phyloP scores from a whole-genome alignment of 2,329 filamentous ascomycete species.

The Claviceps digitariae region DNA sequence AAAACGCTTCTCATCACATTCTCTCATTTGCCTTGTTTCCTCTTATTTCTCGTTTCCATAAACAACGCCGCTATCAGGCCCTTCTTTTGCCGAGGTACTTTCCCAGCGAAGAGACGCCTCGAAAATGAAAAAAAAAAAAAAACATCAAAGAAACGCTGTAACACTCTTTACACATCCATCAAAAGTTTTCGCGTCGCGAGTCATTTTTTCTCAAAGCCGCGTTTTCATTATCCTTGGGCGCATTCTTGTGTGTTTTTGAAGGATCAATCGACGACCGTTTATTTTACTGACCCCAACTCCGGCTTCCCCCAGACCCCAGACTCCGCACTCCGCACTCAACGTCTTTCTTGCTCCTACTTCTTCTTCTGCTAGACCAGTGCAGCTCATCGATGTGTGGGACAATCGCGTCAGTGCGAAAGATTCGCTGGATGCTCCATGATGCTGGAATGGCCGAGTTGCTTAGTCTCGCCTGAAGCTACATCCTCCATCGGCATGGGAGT shows the following conservation, averaged over 20 bases:
- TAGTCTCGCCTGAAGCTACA: constrained; percentile 21
- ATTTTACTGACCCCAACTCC: not conserved
- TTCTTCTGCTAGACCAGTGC: not conserved
- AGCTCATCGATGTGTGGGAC: not conserved
- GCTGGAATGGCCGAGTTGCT: constrained; percentile 29
- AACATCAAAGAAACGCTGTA: not conserved
- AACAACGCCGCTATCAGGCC: too few relatives aligned
- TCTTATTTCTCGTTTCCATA: too few relatives aligned
- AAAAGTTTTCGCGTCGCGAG: not conserved
- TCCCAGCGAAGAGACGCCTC: not conserved
- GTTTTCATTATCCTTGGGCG: not conserved
- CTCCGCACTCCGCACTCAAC: not conserved
- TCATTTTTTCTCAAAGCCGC: not conserved
- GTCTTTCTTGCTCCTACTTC: not conserved
- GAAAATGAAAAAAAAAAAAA: not conserved
- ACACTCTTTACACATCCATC: not conserved
- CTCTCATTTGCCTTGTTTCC: too few relatives aligned
- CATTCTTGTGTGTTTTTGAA: not conserved
- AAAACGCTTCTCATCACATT: too few relatives aligned
- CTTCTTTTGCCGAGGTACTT: too few relatives aligned
- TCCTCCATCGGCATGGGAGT: constrained; percentile 28
- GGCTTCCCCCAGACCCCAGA: not conserved
- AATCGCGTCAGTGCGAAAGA: constrained; percentile 18
- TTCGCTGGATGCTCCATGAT: constrained; percentile 21
- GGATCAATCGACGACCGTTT: not conserved